Evolutionary conservation across 2,329 filamentous ascomycete genomes (phyloP).

Genomic region (Ceratocystiopsis minuta): DNA sequence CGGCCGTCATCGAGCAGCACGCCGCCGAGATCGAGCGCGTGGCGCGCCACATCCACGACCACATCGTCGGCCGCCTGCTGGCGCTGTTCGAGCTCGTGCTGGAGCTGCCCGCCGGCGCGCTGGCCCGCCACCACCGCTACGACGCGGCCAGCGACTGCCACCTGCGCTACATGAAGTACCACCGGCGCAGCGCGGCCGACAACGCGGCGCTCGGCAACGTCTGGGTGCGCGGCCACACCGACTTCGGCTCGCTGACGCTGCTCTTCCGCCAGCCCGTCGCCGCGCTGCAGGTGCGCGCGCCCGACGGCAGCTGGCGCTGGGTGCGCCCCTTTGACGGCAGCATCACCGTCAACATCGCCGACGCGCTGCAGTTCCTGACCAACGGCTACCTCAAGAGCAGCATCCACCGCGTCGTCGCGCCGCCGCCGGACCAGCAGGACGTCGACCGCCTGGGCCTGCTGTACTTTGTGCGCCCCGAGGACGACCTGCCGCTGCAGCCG

Average conservation of each 20-base stretch:
- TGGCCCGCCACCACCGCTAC: conserved; percentile 36
- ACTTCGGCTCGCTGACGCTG: conserved; percentile 32
- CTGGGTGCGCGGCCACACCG: conserved; percentile 27
- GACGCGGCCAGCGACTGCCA: conserved; percentile 35
- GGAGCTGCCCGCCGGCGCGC: conserved; percentile 37
- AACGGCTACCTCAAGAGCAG: conserved; percentile 22
- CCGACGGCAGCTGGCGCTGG: conserved; percentile 25
- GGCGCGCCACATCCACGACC: conserved; percentile 24
- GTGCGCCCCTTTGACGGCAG: conserved; percentile 25
- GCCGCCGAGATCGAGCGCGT: conserved; percentile 38
- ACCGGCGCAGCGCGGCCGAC: conserved; percentile 16
- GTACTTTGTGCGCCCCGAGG: conserved; percentile 30
- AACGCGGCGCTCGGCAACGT: conserved; percentile 17
- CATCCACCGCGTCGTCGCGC: conserved; percentile 17
- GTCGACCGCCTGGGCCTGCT: conserved; percentile 30
- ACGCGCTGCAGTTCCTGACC: conserved; percentile 26
- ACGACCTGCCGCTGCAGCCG: conserved; percentile 16
- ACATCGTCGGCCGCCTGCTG: conserved; percentile 34
- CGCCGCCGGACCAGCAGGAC: conserved; percentile 23
- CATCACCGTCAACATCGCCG: conserved; percentile 29
- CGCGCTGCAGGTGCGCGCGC: conserved; percentile 28
- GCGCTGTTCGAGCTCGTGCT: conserved; percentile 41
- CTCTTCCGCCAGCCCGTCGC: conserved; percentile 37
- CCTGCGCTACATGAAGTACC: conserved; percentile 41
- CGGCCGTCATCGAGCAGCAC: conserved; percentile 26